phyloP scores from a whole-genome alignment of 495 filamentous ascomycete genomes.

The Extremus antarcticus region DNA sequence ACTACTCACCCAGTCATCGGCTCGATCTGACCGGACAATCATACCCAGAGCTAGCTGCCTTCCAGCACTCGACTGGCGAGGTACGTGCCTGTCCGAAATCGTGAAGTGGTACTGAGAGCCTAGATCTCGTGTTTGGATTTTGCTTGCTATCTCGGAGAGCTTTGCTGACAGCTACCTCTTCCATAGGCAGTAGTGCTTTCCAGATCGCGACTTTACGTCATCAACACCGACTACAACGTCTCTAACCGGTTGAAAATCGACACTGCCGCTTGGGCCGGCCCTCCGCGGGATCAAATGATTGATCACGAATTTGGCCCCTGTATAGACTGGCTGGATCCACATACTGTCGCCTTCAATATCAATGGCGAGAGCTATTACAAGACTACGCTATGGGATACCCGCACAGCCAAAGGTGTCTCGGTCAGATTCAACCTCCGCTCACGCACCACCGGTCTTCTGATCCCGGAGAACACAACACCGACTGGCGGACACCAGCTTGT shows the following conservation, averaged over 20 bases:
- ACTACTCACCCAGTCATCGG: too few species aligned
- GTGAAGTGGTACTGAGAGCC: background rate
- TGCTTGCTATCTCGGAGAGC: too few species aligned
- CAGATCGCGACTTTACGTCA: background rate
- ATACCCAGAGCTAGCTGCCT: background rate
- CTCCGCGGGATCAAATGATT: too few species aligned
- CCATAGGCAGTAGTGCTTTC: background rate
- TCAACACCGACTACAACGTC: background rate
- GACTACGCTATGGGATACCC: slow-evolving; percentile 21
- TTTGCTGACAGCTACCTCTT: background rate
- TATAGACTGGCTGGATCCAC: background rate
- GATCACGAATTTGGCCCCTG: background rate
- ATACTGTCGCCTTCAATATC: background rate
- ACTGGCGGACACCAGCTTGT: slow-evolving; percentile 18
- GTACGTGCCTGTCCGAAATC: background rate
- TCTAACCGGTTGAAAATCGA: too few species aligned
- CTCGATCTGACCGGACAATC: background rate
- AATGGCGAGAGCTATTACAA: slow-evolving; percentile 16
- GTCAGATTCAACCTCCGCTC: slow-evolving; percentile 3
- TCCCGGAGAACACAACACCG: background rate
- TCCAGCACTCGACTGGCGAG: background rate
- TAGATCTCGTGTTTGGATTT: too few species aligned
- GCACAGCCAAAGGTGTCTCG: background rate
- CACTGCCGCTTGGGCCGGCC: too few species aligned
- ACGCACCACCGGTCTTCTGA: slow-evolving; percentile 14